phyloP scores from a whole-genome alignment of 164 flowering plant species.

The Dillenia turbinata region DNA sequence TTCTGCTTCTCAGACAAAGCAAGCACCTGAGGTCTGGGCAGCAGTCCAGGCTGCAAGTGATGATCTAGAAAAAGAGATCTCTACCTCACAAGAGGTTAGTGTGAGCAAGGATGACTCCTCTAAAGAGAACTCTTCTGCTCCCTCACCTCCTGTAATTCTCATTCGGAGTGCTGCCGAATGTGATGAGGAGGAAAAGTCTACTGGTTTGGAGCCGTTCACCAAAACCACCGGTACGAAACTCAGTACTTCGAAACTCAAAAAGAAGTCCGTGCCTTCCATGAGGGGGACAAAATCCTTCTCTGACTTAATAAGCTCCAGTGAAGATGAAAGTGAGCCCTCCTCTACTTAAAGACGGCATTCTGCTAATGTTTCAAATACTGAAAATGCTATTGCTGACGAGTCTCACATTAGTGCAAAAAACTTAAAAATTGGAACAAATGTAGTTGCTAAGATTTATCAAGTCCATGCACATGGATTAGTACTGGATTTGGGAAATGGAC shows the following conservation, averaged over 20 bases:
- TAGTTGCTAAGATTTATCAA: slow-evolving; percentile 66
- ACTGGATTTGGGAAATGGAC: slow-evolving; percentile 76
- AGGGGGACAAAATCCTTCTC: neutral
- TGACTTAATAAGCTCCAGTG: neutral
- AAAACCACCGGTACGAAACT: slow-evolving; percentile 10
- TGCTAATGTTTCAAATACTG: slow-evolving; percentile 3
- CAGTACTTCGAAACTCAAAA: slow-evolving; percentile 11
- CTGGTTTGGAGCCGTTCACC: slow-evolving; percentile 15
- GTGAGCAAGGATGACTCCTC: slow-evolving; percentile 15
- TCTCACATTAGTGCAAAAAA: slow-evolving; percentile 33
- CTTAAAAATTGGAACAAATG: slow-evolving; percentile 56
- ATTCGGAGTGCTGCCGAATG: slow-evolving; percentile 92
- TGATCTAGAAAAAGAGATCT: slow-evolving; percentile 23
- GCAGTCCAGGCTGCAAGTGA: slow-evolving; percentile 21
- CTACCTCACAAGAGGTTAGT: slow-evolving; percentile 17
- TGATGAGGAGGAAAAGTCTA: slow-evolving; percentile 56
- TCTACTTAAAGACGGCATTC: neutral
- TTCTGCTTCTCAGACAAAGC: slow-evolving; percentile 19
- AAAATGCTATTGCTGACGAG: slow-evolving; percentile 14
- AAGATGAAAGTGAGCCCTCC: neutral
- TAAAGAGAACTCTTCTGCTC: slow-evolving; percentile 10
- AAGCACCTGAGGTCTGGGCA: slow-evolving; percentile 27
- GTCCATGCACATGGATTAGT: slow-evolving; percentile 80
- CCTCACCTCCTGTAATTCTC: slow-evolving; percentile 41
- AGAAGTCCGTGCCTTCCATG: slow-evolving; percentile 6